Base-by-base conservation (phyloP, 768 basidiomycete genomes). In the Boletus rufocinnamomeus region DNA sequence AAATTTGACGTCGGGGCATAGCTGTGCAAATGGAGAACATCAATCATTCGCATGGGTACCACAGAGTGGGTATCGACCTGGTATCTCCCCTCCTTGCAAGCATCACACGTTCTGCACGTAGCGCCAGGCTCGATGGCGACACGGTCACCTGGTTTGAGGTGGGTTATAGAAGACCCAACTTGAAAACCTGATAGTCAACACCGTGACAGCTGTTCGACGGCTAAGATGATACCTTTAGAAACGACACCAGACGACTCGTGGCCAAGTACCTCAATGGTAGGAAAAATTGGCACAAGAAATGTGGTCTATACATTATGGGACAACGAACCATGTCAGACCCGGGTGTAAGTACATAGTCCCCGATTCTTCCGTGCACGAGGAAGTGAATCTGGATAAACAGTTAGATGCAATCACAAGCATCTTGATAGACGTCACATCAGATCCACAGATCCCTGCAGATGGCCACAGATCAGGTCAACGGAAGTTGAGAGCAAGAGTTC, bases 61-160 rank as follows among this genome's bases (percentile, higher is more conserved):
- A 52, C 10, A 27, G 28, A 55, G 32, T 53, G 52, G 54, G 57
- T 52, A 27, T 43, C 77, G 55, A 91, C 91, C 74, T 95, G 83
- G 73, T 97, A 95, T 49, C 82, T 81, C 10, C 94, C 94, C 47
- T 80, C 74, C 74, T 94, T 93, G 80, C 94, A 96, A 46, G 79
- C 80, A n/a, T 87, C 84, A 72, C 95, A 98, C 50, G 74, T 78
- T 77, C 89, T 80, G 75, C 95, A 98, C 7, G 87, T 88, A 56
- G 87, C 85, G 21, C 95, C 94, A 27, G 95, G 93, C 69, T 98
- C 96, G 71, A 98, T 81, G 27, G 95, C 92, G 50, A 98, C 95
- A 50, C 89, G 84, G 66, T 95, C 92, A 8, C 95, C 95, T 16
- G 82, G 76, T 71, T 89, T 88, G 60, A 95, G 75, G 68, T 86